Conservation (phyloP, 2,329 filamentous ascomycete species). For the Herpotrichia juniperi region DNA sequence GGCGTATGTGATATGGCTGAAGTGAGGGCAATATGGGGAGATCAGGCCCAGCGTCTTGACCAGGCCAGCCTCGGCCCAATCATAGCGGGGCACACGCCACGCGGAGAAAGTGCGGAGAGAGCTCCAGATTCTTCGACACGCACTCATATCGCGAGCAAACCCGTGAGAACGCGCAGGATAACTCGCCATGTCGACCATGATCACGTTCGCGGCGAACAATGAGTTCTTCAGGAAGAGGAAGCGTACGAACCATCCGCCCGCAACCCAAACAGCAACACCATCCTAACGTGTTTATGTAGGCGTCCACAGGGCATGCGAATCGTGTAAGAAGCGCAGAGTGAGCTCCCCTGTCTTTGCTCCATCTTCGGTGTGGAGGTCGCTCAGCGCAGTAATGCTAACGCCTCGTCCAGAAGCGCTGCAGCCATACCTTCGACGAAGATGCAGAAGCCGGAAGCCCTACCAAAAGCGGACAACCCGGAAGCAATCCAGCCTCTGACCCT, state of each 20-base stretch:
- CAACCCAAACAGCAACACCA: too few relatives aligned
- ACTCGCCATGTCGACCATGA: conserved; percentile 50
- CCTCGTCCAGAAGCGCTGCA: conserved; percentile 47
- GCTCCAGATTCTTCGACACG: conserved; percentile 24
- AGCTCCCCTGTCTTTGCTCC: too few relatives aligned
- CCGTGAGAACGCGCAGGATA: too few relatives aligned
- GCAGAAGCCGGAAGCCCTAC: conserved; percentile 43
- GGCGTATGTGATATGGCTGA: not conserved
- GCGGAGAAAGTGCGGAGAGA: conserved; percentile 30
- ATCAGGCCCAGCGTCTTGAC: not conserved
- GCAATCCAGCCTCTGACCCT: conserved; percentile 37
- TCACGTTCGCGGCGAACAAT: conserved; percentile 53
- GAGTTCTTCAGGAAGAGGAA: conserved; percentile 53
- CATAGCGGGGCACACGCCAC: conserved; percentile 9
- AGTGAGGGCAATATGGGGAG: not conserved
- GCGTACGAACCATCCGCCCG: conserved; percentile 30
- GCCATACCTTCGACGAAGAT: conserved; percentile 49
- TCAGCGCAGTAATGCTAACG: conserved; percentile 19
- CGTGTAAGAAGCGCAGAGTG: conserved; percentile 52
- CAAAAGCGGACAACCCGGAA: conserved; percentile 42
- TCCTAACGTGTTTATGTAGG: conserved; percentile 24
- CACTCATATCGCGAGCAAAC: conserved; percentile 26
- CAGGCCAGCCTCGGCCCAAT: conserved; percentile 15
- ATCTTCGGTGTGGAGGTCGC: not conserved
- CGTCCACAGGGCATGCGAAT: conserved; percentile 51